Evolutionary conservation across 1,284 basidiomycete species (phyloP), one percentile per base, ranked within the genome.

Genomic region (Pyrrhoderma noxium): DNA sequence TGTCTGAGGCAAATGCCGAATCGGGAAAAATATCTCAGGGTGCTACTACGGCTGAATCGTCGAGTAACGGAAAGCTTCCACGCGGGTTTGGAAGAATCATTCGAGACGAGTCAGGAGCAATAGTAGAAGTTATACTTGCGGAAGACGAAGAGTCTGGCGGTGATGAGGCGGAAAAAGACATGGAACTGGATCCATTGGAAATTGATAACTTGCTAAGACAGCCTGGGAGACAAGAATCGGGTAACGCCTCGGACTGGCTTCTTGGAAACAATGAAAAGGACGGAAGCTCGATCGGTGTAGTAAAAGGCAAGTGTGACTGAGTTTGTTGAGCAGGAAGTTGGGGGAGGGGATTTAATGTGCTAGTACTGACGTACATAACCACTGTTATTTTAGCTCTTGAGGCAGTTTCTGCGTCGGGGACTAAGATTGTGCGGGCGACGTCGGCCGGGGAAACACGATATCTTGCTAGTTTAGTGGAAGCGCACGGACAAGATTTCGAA

Each of bases 21-120:
- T 16, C 40, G 46, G 47, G 13, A 23, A 41, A 40, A 36, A n/a
- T 23, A 27, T 14, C 25, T n/a, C 22, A 16, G 19, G 38, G 47
- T 19, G 18, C 22, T 49, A 9, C 21, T 8, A 19, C 16, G 1
- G 35, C 14, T 18, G 43, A 49, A 35, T 22, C 18, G 13, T 39
- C 13, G 35, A 50, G 34, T 31, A 22, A n/a, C 9, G 50, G 51
- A 45, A 46, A 54, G 38, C 51, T 85, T 42, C 81, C 77, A n/a
- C 79, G 74, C 60, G 87, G 89, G 5, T 87, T 84, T 64, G 95
- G 92, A 13, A 78, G 82, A 58, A 93, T 99, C 58, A 69, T 93
- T 48, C 77, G 93, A 40, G 93, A 97, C 65, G 83, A 76, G 42
- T 71, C 77, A 2, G 95, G 94, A 34, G 87, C 87, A 58, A 74